Base-by-base conservation (phyloP, 1,284 basidiomycete genomes). In the Flammula alnicola region DNA sequence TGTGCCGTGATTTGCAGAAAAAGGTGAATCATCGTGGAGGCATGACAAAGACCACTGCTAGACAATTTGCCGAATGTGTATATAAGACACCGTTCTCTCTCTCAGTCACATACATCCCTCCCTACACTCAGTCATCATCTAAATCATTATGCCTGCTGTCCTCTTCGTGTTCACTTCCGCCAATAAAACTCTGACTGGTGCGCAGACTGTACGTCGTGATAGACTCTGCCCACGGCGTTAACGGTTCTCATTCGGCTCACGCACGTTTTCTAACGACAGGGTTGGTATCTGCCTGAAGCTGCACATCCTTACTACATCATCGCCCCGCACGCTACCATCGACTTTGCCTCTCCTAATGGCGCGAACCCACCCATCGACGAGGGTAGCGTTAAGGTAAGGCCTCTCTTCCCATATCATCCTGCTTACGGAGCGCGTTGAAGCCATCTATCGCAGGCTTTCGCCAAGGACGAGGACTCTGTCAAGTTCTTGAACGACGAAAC, bases 231-330 rank as follows among this genome's bases (percentile, higher is more conserved):
- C n/a, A n/a, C n/a, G 5, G 31, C 22, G 17, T 47, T n/a, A 22
- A 17, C 36, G 3, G 14, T 25, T 30, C 22, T 25, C 12, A 29
- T 8, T n/a, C 9, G 25, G 48, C 38, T 56, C 38, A 44, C 31
- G 36, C 29, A n/a, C 20, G 30, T 29, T 25, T 32, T 45, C 3
- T 23, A 11, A 38, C 25, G n/a, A 22, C 33, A 84, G 78, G 86
- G 87, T 39, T 87, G 79, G 79, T 90, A 81, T 65, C 72, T 86
- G 20, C 83, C 86, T 11, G 86, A 91, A 66, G 87, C 86, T 9
- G 90, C 90, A 1, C 90, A 93, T 66, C 89, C 91, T 0, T 93
- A 90, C 74, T 88, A 88, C 62, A 67, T 80, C 48, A 76, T 93
- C 42, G 67, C 75, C 9, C 74, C 81, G 2, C 75, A 85, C 57